These are phyloP conservation scores for Daldinia sp. DNA, from an alignment of 2,329 filamentous ascomycete genomes.

Conservation along the genomic window DNA sequence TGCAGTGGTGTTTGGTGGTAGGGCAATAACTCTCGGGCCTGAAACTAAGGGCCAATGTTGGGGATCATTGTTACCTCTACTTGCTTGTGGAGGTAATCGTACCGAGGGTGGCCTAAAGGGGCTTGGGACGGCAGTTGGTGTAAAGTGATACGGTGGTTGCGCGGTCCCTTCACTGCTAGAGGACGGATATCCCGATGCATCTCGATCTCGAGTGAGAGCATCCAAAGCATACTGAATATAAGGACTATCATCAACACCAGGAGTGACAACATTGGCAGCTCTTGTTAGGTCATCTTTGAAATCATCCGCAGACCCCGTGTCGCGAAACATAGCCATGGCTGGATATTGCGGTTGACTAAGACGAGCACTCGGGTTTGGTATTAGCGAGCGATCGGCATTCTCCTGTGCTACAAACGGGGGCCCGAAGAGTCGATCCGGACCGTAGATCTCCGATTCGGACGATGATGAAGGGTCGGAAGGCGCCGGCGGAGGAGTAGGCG, in stretches of 20 bases:
- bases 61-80: not conserved
- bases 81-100: conserved; percentile 15
- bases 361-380: conserved; percentile 43
- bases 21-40: conserved; percentile 17
- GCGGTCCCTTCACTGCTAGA: conserved; percentile 35
- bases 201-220: conserved; percentile 77
- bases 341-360: conserved; percentile 52
- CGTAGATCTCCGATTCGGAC: conserved; percentile 55
- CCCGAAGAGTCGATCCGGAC: conserved; percentile 52
- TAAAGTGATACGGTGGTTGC: conserved; percentile 34
- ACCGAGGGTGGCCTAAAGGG: conserved; percentile 25
- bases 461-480: conserved; percentile 44
- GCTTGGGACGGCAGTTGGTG: conserved; percentile 33
- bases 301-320: conserved; percentile 40
- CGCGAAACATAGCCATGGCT: conserved; percentile 47
- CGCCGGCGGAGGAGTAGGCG: conserved; percentile 51
- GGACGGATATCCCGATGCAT: conserved; percentile 23
- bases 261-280: conserved; percentile 67
- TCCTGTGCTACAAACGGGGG: conserved; percentile 43
- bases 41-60: conserved; percentile 16
- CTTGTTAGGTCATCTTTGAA: conserved; percentile 63
- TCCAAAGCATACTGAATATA: conserved; percentile 92
- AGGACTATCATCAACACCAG: conserved; percentile 82
- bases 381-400: conserved; percentile 36
- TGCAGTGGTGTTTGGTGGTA: conserved; percentile 6